Conservation (phyloP, 257 asterid species). For the Jaltomata sinuosa region DNA sequence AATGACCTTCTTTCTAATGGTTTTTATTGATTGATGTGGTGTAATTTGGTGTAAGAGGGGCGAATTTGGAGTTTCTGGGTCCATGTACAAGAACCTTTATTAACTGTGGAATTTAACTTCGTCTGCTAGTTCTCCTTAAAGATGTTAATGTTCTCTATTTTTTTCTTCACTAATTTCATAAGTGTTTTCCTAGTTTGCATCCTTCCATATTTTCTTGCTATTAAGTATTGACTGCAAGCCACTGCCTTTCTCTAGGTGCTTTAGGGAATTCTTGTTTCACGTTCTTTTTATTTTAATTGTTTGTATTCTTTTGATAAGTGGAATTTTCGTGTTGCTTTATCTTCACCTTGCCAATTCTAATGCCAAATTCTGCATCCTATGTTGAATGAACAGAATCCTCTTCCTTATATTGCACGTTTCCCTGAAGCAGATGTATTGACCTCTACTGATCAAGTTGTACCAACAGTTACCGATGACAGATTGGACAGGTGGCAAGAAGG, state of each 20-base stretch:
- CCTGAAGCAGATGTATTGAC: conserved; percentile 98
- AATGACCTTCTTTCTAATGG: too few species aligned
- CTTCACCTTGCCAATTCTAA: not conserved
- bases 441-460: conserved; percentile 87
- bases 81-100: not conserved
- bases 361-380: conserved; percentile 10
- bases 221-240: not conserved
- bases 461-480: conserved; percentile 85
- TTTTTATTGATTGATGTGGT: too few species aligned
- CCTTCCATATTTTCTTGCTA: not conserved
- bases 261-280: not conserved
- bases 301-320: not conserved
- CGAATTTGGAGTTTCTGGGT: not conserved
- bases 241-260: not conserved
- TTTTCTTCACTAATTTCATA: not conserved
- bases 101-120: not conserved
- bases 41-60: not conserved
- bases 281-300: not conserved
- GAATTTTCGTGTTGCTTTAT: not conserved
- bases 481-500: conserved; percentile 92
- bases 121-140: not conserved
- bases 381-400: conserved; percentile 71
- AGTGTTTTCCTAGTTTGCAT: not conserved
- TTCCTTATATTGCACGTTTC: conserved; percentile 88
- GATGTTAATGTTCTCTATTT: not conserved